Base-by-base conservation (phyloP, 2,329 filamentous ascomycete species). In the Fusarium kyushuense region DNA sequence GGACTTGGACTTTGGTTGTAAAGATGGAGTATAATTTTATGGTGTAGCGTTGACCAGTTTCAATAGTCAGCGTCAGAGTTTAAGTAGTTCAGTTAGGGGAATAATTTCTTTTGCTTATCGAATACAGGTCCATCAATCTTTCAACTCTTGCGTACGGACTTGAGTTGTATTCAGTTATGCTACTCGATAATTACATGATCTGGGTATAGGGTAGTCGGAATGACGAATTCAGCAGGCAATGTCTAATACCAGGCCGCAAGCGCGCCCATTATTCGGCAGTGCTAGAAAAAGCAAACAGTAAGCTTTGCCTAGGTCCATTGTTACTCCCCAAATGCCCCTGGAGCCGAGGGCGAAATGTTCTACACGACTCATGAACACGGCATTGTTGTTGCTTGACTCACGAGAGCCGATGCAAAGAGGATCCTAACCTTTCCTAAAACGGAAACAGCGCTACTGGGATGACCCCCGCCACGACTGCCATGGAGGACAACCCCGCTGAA, bases 401-500 rank as follows among this genome's bases (percentile, higher is more conserved):
- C 33, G 35, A 52, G 45, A 48, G 51, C 42, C 51, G 41, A 33
- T 42, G 25, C 36, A 38, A 30, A 58, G 51, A 49, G 29, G 35
- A 36, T 48, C 40, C 35, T 11, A n/a, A 45, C 51, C 45, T 63
- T 67, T 40, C 57, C 62, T 3, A 63, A 69, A 41, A 35, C 62
- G 65, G 66, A 63, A 67, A 42, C 19, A 21, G 58, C 49, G 65
- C 65, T 68, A 49, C 30, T 38, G 49, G 32, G 33, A 52, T 67
- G 53, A 38, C 35, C 66, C 66, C 66, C 66, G 66, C 66, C 66
- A 66, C 66, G 66, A 54, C 63, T 38, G 52, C 51, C 51, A 65
- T 30, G 49, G 27, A 48, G 19, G 21, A 67, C 45, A 47, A 69
- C 66, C 66, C 66, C 66, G 62, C 66, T 54, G 51, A 21, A 47